Percentiles rank a stretch among this genome's conserved stretches.
phyloP scores from a whole-genome alignment of 2,329 filamentous ascomycete species.

The Macrophomina tecta region DNA sequence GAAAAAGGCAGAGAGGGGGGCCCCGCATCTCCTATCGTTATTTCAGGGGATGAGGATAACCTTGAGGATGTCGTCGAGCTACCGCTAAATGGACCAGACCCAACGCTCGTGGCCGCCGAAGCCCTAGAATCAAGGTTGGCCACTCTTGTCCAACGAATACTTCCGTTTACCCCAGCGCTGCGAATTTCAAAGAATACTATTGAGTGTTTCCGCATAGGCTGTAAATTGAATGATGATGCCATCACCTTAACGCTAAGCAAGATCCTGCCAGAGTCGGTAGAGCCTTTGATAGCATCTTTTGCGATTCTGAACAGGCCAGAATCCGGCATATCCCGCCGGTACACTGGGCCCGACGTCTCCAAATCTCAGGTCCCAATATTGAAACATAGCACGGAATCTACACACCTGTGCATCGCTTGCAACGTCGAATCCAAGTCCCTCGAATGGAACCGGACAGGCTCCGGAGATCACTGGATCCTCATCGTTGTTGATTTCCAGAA shows the following conservation, averaged over 20 bases:
- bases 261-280: neutral
- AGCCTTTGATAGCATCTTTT: neutral
- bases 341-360: neutral
- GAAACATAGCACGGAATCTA: neutral
- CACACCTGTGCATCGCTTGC: neutral
- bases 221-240: neutral
- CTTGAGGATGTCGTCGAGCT: neutral
- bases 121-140: neutral
- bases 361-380: neutral
- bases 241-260: conserved; percentile 1
- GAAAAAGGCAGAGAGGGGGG: neutral
- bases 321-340: neutral
- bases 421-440: conserved; percentile 1
- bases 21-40: neutral
- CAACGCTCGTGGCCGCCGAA: neutral
- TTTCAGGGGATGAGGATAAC: neutral
- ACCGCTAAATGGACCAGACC: neutral
- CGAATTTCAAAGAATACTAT: neutral
- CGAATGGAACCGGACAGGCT: neutral
- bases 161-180: neutral
- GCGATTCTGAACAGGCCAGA: neutral
- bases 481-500: neutral
- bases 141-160: neutral
- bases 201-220: neutral
- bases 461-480: neutral